Evolutionary conservation across 306 rosid genomes (phyloP).

Genomic region (Cicer judaicum): DNA sequence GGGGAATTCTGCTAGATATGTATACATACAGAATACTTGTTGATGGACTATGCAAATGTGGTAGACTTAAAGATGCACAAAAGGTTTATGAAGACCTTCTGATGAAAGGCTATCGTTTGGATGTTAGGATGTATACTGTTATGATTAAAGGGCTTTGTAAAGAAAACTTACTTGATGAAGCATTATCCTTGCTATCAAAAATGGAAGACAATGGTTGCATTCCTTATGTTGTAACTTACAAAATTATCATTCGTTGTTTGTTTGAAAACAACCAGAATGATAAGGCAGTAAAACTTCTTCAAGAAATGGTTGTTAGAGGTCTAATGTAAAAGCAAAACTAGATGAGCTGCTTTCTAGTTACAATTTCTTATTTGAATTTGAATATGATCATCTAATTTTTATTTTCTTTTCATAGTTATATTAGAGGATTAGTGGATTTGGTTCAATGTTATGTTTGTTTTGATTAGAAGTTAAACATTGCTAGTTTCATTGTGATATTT

Average conservation of each 20-base stretch:
- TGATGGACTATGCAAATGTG: too few species aligned
- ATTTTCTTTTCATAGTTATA: neutral
- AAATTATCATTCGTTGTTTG: neutral
- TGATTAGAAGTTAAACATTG: neutral
- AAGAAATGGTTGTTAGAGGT: neutral
- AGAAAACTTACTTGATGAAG: neutral
- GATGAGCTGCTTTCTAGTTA: neutral
- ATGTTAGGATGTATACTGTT: too few species aligned
- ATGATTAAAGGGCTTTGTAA: neutral
- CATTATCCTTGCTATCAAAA: neutral
- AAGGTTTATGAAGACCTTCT: too few species aligned
- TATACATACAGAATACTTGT: too few species aligned
- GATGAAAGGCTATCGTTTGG: too few species aligned
- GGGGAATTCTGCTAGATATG: too few species aligned
- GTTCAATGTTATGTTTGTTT: neutral
- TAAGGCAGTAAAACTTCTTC: neutral
- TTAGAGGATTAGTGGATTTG: neutral
- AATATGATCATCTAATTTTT: neutral
- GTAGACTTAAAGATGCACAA: too few species aligned
- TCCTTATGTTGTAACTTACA: neutral
- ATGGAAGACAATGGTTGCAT: conserved; percentile 11
- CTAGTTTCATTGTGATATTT: neutral
- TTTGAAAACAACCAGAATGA: neutral
- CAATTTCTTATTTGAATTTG: neutral
- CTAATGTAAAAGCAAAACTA: neutral